Evolutionary conservation across 176 grass and related monocot species (phyloP).

Genomic region (Lolium perenne): DNA sequence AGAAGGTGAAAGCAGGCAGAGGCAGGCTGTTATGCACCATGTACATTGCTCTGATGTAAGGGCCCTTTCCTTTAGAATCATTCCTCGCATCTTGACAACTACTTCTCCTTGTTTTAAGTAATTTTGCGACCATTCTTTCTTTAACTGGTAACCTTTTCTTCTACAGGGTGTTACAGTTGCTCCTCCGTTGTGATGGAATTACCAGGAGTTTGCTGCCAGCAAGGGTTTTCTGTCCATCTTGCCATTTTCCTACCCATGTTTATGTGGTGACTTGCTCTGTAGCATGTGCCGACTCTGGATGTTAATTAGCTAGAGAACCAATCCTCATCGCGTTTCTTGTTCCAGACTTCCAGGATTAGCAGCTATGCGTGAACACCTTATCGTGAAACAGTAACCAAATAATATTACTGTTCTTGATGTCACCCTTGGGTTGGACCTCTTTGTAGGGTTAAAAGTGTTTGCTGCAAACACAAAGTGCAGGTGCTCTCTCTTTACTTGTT

Average conservation of each 20-base stretch:
- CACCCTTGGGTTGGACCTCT: background rate
- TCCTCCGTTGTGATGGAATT: background rate
- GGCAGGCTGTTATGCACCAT: constrained; percentile 16
- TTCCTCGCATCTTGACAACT: background rate
- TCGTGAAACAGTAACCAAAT: background rate
- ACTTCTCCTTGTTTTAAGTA: background rate
- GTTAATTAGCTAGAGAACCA: background rate
- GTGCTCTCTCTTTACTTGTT: background rate
- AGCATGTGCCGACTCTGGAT: constrained; percentile 26
- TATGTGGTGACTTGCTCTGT: constrained; percentile 8
- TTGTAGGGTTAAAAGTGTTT: background rate
- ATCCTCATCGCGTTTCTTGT: background rate
- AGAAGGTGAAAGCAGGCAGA: constrained; percentile 62
- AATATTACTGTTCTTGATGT: background rate
- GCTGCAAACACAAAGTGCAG: background rate
- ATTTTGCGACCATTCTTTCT: background rate
- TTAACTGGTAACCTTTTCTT: constrained; percentile 15
- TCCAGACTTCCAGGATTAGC: constrained; percentile 31
- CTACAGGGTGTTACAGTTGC: constrained; percentile 37
- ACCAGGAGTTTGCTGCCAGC: background rate
- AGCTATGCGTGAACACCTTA: background rate
- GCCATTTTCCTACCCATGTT: constrained; percentile 17
- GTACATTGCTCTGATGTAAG: constrained; percentile 50
- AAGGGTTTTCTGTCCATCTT: background rate
- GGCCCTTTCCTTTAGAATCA: background rate